Conservation (phyloP, 768 basidiomycete genomes). For the Gloeopeniophorella convolvens region DNA sequence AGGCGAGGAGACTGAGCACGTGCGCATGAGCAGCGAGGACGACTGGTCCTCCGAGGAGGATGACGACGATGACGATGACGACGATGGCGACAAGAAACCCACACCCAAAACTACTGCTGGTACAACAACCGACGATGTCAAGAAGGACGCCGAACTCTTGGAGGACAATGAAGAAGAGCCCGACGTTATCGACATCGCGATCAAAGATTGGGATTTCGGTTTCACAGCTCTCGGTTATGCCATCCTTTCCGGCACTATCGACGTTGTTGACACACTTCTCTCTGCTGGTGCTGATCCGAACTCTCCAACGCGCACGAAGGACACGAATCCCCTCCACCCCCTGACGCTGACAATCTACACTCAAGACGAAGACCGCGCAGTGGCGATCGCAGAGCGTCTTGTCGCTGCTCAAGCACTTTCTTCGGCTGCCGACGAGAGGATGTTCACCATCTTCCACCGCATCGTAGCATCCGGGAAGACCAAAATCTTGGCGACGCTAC, state of each 20-base stretch:
- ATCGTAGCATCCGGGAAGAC: slow-evolving; percentile 23
- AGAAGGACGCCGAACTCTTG: slow-evolving; percentile 32
- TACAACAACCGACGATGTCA: slow-evolving; percentile 24
- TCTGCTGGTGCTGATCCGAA: slow-evolving; percentile 42
- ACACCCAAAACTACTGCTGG: slow-evolving; percentile 24
- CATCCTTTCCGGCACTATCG: slow-evolving; percentile 39
- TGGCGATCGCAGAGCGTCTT: slow-evolving; percentile 26
- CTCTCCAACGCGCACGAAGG: slow-evolving; percentile 28
- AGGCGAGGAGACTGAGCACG: slow-evolving; percentile 8
- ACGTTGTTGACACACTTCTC: slow-evolving; percentile 41
- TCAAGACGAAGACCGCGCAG: slow-evolving; percentile 21
- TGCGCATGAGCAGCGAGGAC: slow-evolving; percentile 22
- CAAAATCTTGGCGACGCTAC: slow-evolving; percentile 24
- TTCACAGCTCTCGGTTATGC: slow-evolving; percentile 48
- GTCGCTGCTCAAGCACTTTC: slow-evolving; percentile 26
- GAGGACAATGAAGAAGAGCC: slow-evolving; percentile 45
- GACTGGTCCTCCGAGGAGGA: slow-evolving; percentile 19
- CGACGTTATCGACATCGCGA: slow-evolving; percentile 50
- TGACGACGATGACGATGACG: slow-evolving; percentile 5
- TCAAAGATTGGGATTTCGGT: slow-evolving; percentile 52
- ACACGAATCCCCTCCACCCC: slow-evolving; percentile 22
- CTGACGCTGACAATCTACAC: slow-evolving; percentile 26
- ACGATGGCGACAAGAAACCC: too few relatives aligned
- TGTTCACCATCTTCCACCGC: slow-evolving; percentile 29
- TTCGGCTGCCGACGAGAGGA: slow-evolving; percentile 25